A percentile compares a stretch with the other conserved stretches of the same genome.
Evolutionary conservation across 202 grass and related monocot genomes (phyloP).

Genomic region (Hordeum pubiflorum): DNA sequence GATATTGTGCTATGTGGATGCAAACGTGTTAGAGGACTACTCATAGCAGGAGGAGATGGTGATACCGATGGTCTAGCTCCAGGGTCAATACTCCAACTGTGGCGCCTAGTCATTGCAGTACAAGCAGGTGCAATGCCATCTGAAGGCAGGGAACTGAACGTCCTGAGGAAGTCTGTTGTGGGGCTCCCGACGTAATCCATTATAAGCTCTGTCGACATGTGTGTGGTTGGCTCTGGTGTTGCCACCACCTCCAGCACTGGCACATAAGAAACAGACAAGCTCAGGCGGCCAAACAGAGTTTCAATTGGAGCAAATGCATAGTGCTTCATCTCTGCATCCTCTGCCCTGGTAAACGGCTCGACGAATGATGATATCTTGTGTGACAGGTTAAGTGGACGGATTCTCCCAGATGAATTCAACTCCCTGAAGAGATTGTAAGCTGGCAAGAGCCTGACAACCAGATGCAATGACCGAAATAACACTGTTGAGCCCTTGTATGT

Average conservation of each 20-base stretch:
- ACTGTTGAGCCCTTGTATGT: conserved; percentile 42
- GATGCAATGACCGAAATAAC: conserved; percentile 66
- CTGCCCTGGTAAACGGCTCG: conserved; percentile 51
- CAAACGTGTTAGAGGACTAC: conserved; percentile 25
- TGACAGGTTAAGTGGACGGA: conserved; percentile 51
- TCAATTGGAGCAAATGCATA: conserved; percentile 72
- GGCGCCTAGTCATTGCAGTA: conserved; percentile 43
- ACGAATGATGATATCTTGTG: conserved; percentile 78
- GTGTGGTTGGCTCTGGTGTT: conserved; percentile 31
- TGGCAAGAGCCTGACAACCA: conserved; percentile 81
- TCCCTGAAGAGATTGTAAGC: conserved; percentile 74
- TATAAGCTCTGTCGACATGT: conserved; percentile 59
- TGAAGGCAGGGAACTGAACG: conserved; percentile 56
- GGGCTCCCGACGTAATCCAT: conserved; percentile 78
- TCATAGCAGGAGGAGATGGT: conserved; percentile 28
- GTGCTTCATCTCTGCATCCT: conserved; percentile 63
- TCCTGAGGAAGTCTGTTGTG: conserved; percentile 57
- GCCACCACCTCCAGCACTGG: conserved; percentile 45
- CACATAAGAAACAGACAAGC: conserved; percentile 69
- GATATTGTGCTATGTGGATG: conserved; percentile 23
- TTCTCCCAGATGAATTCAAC: conserved; percentile 62
- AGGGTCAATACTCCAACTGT: conserved; percentile 68
- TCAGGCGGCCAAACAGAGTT: conserved; percentile 52
- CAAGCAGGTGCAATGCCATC: conserved; percentile 30
- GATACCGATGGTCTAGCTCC: conserved; percentile 28